Percentiles rank a stretch among this genome's conserved stretches.
phyloP scores from a whole-genome alignment of 257 asterid genomes.

The Ballota nigra region DNA sequence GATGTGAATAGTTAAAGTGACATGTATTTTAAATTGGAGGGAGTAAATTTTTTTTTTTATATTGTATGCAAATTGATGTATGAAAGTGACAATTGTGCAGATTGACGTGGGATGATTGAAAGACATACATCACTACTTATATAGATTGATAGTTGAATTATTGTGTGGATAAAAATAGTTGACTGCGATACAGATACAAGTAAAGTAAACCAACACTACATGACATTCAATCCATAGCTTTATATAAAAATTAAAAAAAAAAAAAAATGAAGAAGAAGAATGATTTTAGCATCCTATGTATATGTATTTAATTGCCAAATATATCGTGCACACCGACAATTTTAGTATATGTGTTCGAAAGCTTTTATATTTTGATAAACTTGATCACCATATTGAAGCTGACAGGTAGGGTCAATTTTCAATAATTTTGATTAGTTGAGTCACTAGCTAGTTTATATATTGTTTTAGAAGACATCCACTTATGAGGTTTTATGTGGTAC shows the following conservation, averaged over 20 bases:
- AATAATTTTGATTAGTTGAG: slow-evolving; percentile 5
- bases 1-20: too few species aligned
- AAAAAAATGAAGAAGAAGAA: too few species aligned
- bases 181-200: neutral
- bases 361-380: neutral
- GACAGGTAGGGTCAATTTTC: neutral
- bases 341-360: neutral
- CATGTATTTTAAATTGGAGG: too few species aligned
- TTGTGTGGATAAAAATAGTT: too few species aligned
- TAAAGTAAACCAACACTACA: neutral
- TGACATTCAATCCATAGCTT: neutral
- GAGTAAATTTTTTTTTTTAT: too few species aligned
- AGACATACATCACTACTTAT: neutral
- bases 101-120: too few species aligned
- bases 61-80: too few species aligned
- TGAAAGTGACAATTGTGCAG: too few species aligned
- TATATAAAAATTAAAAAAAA: too few species aligned
- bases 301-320: neutral
- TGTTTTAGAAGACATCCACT: too few species aligned
- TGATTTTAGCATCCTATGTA: neutral
- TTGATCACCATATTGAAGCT: too few species aligned
- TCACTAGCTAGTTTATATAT: neutral
- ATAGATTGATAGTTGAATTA: neutral
- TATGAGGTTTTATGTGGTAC: too few species aligned
- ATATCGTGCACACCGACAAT: neutral